phyloP scores from a whole-genome alignment of 441 rosid species.

The Syzygium malaccense region DNA sequence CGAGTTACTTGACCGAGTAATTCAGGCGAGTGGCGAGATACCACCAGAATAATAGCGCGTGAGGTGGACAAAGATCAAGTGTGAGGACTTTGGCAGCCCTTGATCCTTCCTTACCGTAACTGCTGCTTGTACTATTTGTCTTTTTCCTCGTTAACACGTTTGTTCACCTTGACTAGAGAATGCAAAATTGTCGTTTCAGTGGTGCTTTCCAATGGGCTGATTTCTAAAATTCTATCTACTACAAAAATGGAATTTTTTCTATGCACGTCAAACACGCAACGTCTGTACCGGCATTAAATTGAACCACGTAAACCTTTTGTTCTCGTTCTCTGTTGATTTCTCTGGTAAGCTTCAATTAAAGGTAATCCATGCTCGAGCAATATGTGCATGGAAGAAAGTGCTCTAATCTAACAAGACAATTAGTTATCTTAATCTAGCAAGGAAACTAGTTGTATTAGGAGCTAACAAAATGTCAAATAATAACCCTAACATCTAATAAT shows the following conservation, averaged over 20 bases:
- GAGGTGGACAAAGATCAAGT: too few relatives aligned
- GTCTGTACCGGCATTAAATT: too few relatives aligned
- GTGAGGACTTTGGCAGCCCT: not conserved
- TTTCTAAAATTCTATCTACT: rapidly evolving
- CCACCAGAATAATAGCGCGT: too few relatives aligned
- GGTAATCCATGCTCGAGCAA: too few relatives aligned
- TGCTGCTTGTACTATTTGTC: not conserved
- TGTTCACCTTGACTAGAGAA: not conserved
- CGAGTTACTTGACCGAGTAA: too few relatives aligned
- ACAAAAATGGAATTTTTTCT: too few relatives aligned
- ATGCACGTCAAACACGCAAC: rapidly evolving
- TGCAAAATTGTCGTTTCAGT: not conserved
- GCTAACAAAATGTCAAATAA: not conserved
- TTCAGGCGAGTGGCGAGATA: too few relatives aligned
- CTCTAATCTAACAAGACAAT: not conserved
- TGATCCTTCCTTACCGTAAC: not conserved
- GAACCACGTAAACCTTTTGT: not conserved
- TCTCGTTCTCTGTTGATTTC: too few relatives aligned
- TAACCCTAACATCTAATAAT: not conserved
- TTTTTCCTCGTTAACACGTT: rapidly evolving
- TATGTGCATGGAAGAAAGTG: not conserved
- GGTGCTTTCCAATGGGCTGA: not conserved
- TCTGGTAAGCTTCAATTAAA: not conserved
- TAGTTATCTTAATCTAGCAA: not conserved
- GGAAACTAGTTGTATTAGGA: not conserved